Conservation (phyloP, 306 rosid species). For the Notholithocarpus densiflorus region DNA sequence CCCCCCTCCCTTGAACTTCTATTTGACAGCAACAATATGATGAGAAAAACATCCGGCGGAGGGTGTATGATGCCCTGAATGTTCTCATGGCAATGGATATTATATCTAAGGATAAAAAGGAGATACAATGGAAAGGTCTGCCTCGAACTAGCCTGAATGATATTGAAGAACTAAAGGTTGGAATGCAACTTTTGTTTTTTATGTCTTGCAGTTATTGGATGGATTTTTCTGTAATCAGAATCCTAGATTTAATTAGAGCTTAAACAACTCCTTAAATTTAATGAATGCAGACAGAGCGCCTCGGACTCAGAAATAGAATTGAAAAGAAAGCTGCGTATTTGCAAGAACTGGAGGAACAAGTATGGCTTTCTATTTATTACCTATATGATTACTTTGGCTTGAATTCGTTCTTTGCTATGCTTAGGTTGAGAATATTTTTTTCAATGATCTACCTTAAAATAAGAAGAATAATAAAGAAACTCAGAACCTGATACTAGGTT, state of each 20-base stretch:
- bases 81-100: conserved; percentile 99
- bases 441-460: not conserved
- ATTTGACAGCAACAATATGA: conserved; percentile 91
- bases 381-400: not conserved
- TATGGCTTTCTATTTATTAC: conserved; percentile 31
- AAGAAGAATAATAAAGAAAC: not conserved
- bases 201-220: conserved; percentile 4
- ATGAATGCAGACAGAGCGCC: conserved; percentile 71
- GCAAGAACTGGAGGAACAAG: conserved; percentile 96
- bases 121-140: conserved; percentile 98
- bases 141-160: conserved; percentile 87
- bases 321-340: conserved; percentile 92
- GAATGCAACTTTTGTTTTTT: conserved; percentile 23
- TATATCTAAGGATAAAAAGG: conserved; percentile 95
- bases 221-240: not conserved
- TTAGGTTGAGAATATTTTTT: not conserved
- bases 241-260: conserved; percentile 1
- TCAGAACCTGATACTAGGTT: not conserved
- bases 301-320: conserved; percentile 64
- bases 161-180: conserved; percentile 90
- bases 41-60: conserved; percentile 90
- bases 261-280: conserved; percentile 19
- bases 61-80: conserved; percentile 96
- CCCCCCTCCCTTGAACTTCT: conserved; percentile 5
- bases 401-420: conserved; percentile 3